Conservation (phyloP, 1,284 basidiomycete species). For the Sporisorium exsertum region DNA sequence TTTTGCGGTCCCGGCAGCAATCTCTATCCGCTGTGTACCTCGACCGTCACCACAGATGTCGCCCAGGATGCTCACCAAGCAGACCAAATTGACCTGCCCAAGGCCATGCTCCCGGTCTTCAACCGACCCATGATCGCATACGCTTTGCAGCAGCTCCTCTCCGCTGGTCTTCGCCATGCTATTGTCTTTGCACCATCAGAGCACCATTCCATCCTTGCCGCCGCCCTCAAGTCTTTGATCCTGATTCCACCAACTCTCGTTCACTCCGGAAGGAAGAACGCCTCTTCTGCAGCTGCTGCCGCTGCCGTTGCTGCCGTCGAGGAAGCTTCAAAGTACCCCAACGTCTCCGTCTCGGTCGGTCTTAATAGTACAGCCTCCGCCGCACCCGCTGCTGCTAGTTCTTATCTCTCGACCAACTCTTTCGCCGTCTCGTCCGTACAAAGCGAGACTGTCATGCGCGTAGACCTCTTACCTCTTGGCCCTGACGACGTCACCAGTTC, state of each 20-base stretch:
- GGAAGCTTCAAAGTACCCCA: slow-evolving; percentile 44
- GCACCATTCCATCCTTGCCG: slow-evolving; percentile 56
- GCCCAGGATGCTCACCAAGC: slow-evolving; percentile 11
- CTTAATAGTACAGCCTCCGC: slow-evolving; percentile 36
- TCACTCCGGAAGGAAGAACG: slow-evolving; percentile 37
- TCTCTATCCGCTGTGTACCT: slow-evolving; percentile 64
- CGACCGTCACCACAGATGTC: slow-evolving; percentile 24
- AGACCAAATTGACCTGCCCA: slow-evolving; percentile 47
- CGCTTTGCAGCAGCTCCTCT: slow-evolving; percentile 63
- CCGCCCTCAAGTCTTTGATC: slow-evolving; percentile 60
- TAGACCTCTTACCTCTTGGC: slow-evolving; percentile 63
- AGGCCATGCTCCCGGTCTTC: slow-evolving; percentile 66
- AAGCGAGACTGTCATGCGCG: slow-evolving; percentile 51
- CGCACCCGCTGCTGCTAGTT: slow-evolving; percentile 18
- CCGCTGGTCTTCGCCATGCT: slow-evolving; percentile 59
- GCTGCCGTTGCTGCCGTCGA: slow-evolving; percentile 41
- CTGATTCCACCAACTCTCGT: slow-evolving; percentile 49
- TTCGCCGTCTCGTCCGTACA: slow-evolving; percentile 37
- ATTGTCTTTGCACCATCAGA: slow-evolving; percentile 64
- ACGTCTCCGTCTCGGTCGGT: slow-evolving; percentile 55
- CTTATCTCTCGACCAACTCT: slow-evolving; percentile 36
- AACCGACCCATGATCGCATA: slow-evolving; percentile 67
- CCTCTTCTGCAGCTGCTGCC: slow-evolving; percentile 36
- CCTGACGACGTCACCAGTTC: slow-evolving; percentile 44
- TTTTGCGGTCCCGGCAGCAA: slow-evolving; percentile 64